These are phyloP conservation scores for Saposhnikovia divaricata DNA, from an alignment of 129 eudicot genomes.

Conservation along the genomic window DNA sequence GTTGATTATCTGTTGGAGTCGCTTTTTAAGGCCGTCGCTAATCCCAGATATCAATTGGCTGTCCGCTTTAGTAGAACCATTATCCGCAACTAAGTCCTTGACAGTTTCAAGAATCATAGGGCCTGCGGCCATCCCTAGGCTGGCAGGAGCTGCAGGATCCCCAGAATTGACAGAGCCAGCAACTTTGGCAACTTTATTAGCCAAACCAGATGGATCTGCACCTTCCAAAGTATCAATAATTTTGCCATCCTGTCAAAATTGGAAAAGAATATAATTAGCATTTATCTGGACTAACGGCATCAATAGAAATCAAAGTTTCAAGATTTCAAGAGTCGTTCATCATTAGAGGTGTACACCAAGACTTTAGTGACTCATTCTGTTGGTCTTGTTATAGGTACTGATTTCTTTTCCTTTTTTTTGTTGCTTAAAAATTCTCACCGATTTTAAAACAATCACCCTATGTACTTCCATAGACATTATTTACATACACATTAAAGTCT, in stretches of 20 bases:
- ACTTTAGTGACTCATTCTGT: neutral
- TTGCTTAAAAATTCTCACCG: neutral
- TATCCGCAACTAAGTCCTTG: conserved; percentile 48
- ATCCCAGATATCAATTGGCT: conserved; percentile 24
- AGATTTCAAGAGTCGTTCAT: neutral
- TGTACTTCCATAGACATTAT: neutral
- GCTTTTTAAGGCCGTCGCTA: conserved; percentile 36
- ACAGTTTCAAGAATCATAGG: conserved; percentile 74
- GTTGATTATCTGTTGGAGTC: conserved; percentile 56
- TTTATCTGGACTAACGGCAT: neutral
- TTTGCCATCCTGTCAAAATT: conserved; percentile 53
- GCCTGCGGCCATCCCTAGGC: conserved; percentile 96
- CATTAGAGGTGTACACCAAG: neutral
- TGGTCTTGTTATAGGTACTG: neutral
- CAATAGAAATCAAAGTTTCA: neutral
- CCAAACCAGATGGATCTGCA: conserved; percentile 79
- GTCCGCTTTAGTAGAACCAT: conserved; percentile 34
- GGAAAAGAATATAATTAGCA: neutral
- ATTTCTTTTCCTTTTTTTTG: neutral
- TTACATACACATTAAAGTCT: neutral
- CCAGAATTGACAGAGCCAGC: conserved; percentile 70
- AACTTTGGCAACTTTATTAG: conserved; percentile 86
- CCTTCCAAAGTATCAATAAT: conserved; percentile 86
- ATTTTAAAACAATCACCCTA: neutral
- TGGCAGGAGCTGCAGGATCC: conserved; percentile 90